These are phyloP conservation scores for Candida nonsorbophila DNA, from an alignment of 805 yeast genomes.

Conservation along the genomic window DNA sequence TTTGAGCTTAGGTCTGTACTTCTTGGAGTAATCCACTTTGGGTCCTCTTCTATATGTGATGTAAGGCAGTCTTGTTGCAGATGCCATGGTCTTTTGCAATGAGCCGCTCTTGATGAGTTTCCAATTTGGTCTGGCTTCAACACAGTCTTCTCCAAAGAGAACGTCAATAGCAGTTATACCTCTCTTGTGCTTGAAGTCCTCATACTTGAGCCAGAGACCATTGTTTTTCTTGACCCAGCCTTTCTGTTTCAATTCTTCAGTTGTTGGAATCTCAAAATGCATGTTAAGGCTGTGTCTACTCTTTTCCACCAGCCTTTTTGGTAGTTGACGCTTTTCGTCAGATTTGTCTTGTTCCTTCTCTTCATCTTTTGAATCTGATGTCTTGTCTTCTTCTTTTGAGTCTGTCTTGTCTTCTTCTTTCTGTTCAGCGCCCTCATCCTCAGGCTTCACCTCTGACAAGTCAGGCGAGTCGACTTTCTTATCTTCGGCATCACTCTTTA, in stretches of 20 bases:
- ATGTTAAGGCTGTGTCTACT: slow-evolving; percentile 5
- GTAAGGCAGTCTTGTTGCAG: slow-evolving; percentile 16
- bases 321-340: slow-evolving; percentile 1
- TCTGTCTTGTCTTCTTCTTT: slow-evolving; percentile 1
- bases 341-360: slow-evolving; percentile 4
- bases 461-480: background rate
- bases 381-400: slow-evolving; percentile 1
- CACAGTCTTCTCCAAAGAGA: slow-evolving; percentile 66
- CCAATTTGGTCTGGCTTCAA: slow-evolving; percentile 80
- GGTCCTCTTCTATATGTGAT: slow-evolving; percentile 33
- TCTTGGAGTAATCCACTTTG: slow-evolving; percentile 19
- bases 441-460: background rate
- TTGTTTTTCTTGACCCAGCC: slow-evolving; percentile 45
- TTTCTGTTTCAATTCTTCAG: slow-evolving; percentile 24
- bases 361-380: slow-evolving; percentile 3
- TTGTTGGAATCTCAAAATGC: slow-evolving; percentile 22
- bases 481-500: slow-evolving; percentile 1
- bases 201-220: slow-evolving; percentile 62
- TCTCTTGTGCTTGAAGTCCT: slow-evolving; percentile 24
- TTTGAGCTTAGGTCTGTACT: slow-evolving; percentile 26
- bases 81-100: slow-evolving; percentile 14
- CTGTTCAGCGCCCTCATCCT: slow-evolving; percentile 1
- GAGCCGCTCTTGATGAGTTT: slow-evolving; percentile 20
- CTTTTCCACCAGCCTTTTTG: slow-evolving; percentile 6
- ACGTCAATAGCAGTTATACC: slow-evolving; percentile 60